A percentile compares a stretch with the other conserved stretches of the same genome.
Conservation (phyloP, 345 rosid genomes). For the Geranium brycei region DNA sequence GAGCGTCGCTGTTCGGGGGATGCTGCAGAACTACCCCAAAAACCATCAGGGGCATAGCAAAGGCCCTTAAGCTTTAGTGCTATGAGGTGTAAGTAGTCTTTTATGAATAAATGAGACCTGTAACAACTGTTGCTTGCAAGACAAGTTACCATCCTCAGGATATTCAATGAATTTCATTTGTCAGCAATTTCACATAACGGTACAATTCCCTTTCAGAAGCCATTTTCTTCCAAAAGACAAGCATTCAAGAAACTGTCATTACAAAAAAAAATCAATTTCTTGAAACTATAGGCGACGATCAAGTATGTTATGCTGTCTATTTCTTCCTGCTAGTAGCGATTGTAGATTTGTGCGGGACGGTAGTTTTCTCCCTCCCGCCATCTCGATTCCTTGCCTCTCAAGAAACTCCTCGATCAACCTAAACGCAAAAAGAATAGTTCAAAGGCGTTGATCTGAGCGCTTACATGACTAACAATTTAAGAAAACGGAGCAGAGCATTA, state of each 20-base stretch:
- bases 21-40: conserved; percentile 90
- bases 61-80: conserved; percentile 14
- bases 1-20: conserved; percentile 72
- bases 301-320: no score
- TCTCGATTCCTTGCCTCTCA: conserved; percentile 44
- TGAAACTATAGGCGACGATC: no score
- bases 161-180: no score
- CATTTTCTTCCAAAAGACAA: no score
- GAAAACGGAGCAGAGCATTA: neutral
- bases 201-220: no score
- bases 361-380: conserved; percentile 17
- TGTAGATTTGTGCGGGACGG: conserved; percentile 1
- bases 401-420: conserved; percentile 89
- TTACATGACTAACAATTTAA: neutral
- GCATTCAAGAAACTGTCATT: no score
- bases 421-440: conserved; percentile 4
- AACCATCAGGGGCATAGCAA: conserved; percentile 52
- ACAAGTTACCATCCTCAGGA: no score
- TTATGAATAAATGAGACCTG: neutral
- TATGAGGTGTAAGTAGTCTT: neutral
- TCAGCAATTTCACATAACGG: no score
- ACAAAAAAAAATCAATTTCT: no score
- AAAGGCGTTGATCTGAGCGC: neutral
- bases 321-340: neutral
- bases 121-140: no score